A percentile compares a stretch with the other conserved stretches of the same genome.
Evolutionary conservation across 768 basidiomycete genomes (phyloP).

Genomic region (Tylopilus sp.): DNA sequence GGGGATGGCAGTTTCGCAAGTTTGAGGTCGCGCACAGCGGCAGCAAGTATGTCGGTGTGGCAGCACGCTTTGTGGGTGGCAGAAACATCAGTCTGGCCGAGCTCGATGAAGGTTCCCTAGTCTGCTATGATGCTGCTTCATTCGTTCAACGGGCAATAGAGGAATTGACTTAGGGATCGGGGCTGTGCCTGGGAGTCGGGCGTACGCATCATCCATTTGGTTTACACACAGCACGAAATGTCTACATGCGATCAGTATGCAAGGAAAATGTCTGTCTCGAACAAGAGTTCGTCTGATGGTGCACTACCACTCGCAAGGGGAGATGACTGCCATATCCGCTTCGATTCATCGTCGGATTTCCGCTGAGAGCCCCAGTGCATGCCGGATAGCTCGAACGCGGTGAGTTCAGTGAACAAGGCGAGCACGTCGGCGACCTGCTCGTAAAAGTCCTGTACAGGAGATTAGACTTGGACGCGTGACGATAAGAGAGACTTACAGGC

Average conservation of each 20-base stretch:
- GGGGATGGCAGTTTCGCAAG: slow-evolving; percentile 67
- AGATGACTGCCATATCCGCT: slow-evolving; percentile 52
- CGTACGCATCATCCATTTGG: slow-evolving; percentile 7
- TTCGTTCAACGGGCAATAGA: slow-evolving; percentile 49
- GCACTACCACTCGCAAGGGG: slow-evolving; percentile 35
- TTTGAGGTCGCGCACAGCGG: slow-evolving; percentile 49
- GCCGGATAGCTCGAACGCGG: slow-evolving; percentile 70
- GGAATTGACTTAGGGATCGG: slow-evolving; percentile 30
- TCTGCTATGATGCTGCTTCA: slow-evolving; percentile 42
- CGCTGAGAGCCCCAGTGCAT: slow-evolving; percentile 69
- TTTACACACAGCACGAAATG: slow-evolving; percentile 10
- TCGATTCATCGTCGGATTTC: slow-evolving; percentile 40
- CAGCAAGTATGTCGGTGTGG: slow-evolving; percentile 63
- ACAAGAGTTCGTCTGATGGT: slow-evolving; percentile 31
- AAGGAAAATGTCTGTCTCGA: slow-evolving; percentile 27
- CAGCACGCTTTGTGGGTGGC: slow-evolving; percentile 57
- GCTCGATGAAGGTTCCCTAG: slow-evolving; percentile 39
- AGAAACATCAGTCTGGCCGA: slow-evolving; percentile 29
- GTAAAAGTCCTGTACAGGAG: slow-evolving; percentile 51
- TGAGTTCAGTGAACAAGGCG: slow-evolving; percentile 55
- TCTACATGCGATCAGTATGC: slow-evolving; percentile 28
- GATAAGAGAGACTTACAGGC: slow-evolving; percentile 33
- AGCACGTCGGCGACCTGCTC: slow-evolving; percentile 56
- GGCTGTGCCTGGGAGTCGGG: slow-evolving; percentile 15
- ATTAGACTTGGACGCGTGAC: not conserved